Evolutionary conservation across 1,284 basidiomycete genomes (phyloP).

Genomic region (Mycosarcoma mackinlayi): DNA sequence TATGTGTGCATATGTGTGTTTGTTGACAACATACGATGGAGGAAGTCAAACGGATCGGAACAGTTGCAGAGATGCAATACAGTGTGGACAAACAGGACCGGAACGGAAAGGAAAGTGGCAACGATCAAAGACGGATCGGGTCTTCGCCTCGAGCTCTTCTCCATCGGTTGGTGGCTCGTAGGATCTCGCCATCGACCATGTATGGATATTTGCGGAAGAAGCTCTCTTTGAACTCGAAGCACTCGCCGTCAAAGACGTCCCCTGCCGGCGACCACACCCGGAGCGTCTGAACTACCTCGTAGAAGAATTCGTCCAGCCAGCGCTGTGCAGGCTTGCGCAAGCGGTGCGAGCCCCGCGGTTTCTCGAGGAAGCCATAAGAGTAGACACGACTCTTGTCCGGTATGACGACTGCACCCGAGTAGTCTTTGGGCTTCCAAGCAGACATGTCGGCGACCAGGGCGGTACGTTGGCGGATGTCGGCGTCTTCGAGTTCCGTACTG

Average conservation of each 20-base stretch:
- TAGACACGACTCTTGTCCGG: conserved; percentile 45
- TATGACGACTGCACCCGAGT: conserved; percentile 20
- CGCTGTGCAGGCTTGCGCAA: conserved; percentile 45
- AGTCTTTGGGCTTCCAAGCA: conserved; percentile 35
- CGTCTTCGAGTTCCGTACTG: conserved; percentile 18
- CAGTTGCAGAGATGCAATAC: conserved; percentile 9
- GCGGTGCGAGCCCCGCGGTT: conserved; percentile 45
- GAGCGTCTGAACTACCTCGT: conserved; percentile 38
- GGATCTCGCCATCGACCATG: conserved; percentile 48
- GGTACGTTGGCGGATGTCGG: conserved; percentile 38
- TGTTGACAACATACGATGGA: too few relatives aligned
- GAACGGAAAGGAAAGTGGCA: not conserved
- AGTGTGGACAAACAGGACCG: not conserved
- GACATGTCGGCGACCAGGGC: conserved; percentile 46
- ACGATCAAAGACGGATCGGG: conserved; percentile 38
- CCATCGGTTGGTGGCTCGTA: conserved; percentile 48
- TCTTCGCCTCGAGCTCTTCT: conserved; percentile 44
- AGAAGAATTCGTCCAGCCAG: conserved; percentile 46
- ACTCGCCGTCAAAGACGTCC: conserved; percentile 48
- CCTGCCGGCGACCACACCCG: conserved; percentile 47
- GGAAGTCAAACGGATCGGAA: not conserved
- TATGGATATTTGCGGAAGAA: conserved; percentile 52
- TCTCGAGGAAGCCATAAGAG: conserved; percentile 43
- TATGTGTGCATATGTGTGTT: too few relatives aligned
- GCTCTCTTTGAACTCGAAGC: conserved; percentile 52